These are phyloP conservation scores for Verticillium nubilum DNA, from an alignment of 2,329 filamentous ascomycete genomes.

Conservation along the genomic window DNA sequence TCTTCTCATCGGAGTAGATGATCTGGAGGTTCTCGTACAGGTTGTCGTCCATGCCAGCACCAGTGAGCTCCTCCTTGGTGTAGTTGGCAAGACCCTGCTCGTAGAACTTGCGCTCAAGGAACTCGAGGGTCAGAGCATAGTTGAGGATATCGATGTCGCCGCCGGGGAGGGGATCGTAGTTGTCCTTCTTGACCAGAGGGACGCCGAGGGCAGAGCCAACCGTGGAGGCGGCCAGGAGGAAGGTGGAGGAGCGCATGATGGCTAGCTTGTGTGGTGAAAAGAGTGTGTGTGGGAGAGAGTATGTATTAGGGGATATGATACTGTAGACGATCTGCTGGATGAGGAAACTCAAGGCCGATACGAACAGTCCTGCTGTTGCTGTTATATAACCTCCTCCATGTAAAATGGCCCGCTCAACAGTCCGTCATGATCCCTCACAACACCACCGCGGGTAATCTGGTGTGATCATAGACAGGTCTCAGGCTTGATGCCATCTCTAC, in stretches of 20 bases:
- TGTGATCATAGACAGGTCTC: not conserved
- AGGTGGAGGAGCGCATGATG: not conserved
- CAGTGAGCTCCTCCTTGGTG: slow-evolving; percentile 43
- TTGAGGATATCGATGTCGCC: slow-evolving; percentile 31
- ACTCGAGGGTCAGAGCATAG: slow-evolving; percentile 46
- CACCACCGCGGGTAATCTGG: not conserved
- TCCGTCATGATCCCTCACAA: not conserved
- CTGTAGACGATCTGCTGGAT: not conserved
- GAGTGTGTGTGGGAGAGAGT: not conserved
- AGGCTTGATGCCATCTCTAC: not conserved
- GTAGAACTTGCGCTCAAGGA: slow-evolving; percentile 60
- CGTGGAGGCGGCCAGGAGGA: not conserved
- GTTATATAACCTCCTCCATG: not conserved
- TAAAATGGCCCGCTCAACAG: not conserved
- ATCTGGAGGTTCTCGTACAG: slow-evolving; percentile 55
- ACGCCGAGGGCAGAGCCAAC: not conserved
- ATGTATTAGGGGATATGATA: not conserved
- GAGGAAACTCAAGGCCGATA: fast-evolving
- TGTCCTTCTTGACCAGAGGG: slow-evolving; percentile 9
- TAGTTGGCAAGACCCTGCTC: slow-evolving; percentile 52
- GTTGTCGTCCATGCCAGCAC: slow-evolving; percentile 40
- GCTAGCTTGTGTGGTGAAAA: not conserved
- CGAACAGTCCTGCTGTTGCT: not conserved
- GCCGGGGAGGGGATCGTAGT: slow-evolving; percentile 14
- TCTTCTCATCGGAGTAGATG: slow-evolving; percentile 51